These are phyloP conservation scores for Candida silvicultrix DNA, from an alignment of 805 yeast species.

Conservation along the genomic window DNA sequence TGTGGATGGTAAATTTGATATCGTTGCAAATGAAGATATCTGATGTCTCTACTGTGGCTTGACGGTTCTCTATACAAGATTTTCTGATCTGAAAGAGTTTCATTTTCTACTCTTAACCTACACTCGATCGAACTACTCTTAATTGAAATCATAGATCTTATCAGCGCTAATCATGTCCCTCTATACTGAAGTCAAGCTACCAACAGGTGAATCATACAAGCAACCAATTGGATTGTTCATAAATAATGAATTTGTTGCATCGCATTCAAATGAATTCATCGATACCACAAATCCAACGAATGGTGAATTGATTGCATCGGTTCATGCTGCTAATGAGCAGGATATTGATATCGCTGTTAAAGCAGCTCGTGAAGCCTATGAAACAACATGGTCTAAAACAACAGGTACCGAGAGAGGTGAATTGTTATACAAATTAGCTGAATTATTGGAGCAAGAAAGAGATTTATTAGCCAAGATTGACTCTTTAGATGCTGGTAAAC, in stretches of 20 bases:
- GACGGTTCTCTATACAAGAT: too few species aligned
- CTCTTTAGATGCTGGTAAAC: slow-evolving; percentile 73
- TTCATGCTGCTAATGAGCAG: slow-evolving; percentile 11
- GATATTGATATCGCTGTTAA: slow-evolving; percentile 20
- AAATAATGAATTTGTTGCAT: slow-evolving; percentile 69
- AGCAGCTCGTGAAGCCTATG: slow-evolving; percentile 56
- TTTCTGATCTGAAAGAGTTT: too few species aligned
- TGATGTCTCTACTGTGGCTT: too few species aligned
- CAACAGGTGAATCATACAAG: slow-evolving; percentile 56
- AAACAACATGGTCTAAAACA: slow-evolving; percentile 55
- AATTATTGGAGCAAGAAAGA: slow-evolving; percentile 54
- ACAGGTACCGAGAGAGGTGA: slow-evolving; percentile 53
- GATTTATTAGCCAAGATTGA: slow-evolving; percentile 66
- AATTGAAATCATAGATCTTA: too few species aligned
- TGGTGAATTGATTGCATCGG: slow-evolving; percentile 47
- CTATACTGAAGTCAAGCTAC: slow-evolving; percentile 39
- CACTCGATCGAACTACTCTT: too few species aligned
- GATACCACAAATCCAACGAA: slow-evolving; percentile 51
- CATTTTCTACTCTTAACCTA: too few species aligned
- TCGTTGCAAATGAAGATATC: too few species aligned
- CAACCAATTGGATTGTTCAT: slow-evolving; percentile 90
- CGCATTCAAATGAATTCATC: slow-evolving; percentile 56
- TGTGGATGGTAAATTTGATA: too few species aligned
- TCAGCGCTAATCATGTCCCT: too few species aligned
- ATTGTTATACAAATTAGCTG: slow-evolving; percentile 55